Evolutionary conservation across 75 land plant genomes (phyloP).

Genomic region (Cupressus sempervirens): DNA sequence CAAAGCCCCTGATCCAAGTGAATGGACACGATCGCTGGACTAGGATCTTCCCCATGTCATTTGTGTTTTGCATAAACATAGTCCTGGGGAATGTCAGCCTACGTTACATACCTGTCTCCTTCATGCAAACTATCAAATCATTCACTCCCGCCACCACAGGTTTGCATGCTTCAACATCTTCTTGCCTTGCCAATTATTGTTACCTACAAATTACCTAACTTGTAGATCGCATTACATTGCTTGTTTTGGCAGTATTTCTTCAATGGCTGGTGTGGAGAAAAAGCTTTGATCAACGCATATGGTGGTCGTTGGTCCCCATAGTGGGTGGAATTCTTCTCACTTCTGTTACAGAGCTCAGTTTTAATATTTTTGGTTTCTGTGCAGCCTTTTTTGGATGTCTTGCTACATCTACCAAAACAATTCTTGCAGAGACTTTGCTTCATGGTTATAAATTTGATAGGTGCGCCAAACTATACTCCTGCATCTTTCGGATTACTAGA

Average conservation of each 20-base stretch:
- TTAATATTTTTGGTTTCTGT: slow-evolving; percentile 84
- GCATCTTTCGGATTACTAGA: background rate
- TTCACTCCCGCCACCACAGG: slow-evolving; percentile 98
- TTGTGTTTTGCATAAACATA: slow-evolving; percentile 91
- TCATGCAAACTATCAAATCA: slow-evolving; percentile 98
- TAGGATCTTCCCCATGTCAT: slow-evolving; percentile 95
- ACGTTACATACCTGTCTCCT: slow-evolving; percentile 92
- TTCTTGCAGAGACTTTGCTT: slow-evolving; percentile 84
- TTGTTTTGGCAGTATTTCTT: slow-evolving; percentile 53
- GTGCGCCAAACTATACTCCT: slow-evolving; percentile 25
- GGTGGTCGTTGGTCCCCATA: slow-evolving; percentile 91
- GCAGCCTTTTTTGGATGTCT: slow-evolving; percentile 97
- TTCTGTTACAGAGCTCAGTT: slow-evolving; percentile 94
- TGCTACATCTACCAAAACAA: slow-evolving; percentile 97
- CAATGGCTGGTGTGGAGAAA: slow-evolving; percentile 98
- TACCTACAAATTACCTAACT: background rate
- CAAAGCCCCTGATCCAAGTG: slow-evolving; percentile 84
- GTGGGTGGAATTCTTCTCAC: slow-evolving; percentile 95
- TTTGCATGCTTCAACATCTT: slow-evolving; percentile 13
- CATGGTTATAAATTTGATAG: slow-evolving; percentile 98
- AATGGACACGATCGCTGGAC: slow-evolving; percentile 81
- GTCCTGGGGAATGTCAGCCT: slow-evolving; percentile 97
- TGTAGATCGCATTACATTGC: slow-evolving; percentile 2
- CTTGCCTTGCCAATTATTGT: background rate
- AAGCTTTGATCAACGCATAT: slow-evolving; percentile 79